Evolutionary conservation across 106 monocot species (phyloP).

Genomic region (Xerophyta viscosa): DNA sequence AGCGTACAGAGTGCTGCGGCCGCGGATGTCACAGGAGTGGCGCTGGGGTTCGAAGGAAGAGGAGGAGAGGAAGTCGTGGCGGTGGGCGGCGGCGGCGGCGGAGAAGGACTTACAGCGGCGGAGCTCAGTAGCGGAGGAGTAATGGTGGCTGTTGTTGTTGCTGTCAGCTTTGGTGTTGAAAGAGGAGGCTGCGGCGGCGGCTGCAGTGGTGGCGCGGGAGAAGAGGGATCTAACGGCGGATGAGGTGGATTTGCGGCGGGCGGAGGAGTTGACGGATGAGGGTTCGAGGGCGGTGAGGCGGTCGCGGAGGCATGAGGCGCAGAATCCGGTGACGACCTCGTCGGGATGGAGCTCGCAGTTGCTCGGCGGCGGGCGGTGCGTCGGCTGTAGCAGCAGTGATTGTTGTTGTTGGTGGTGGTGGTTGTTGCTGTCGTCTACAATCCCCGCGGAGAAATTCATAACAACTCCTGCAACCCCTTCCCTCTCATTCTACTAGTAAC

Average conservation of each 20-base stretch:
- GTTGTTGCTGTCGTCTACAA: too few species aligned
- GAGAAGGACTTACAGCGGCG: constrained; percentile 80
- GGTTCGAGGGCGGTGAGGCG: constrained; percentile 45
- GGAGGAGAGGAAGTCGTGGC: constrained; percentile 10
- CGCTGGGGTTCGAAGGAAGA: constrained; percentile 40
- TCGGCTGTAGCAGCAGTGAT: background rate
- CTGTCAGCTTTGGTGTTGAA: too few species aligned
- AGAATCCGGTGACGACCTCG: constrained; percentile 63
- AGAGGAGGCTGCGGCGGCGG: background rate
- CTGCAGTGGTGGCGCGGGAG: constrained; percentile 10
- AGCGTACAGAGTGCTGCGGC: constrained; percentile 30
- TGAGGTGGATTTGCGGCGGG: constrained; percentile 48
- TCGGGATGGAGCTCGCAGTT: constrained; percentile 51
- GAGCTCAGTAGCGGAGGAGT: constrained; percentile 29
- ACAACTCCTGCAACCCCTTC: too few species aligned
- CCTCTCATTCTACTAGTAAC: too few species aligned
- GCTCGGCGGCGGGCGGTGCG: background rate
- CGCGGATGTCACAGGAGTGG: constrained; percentile 46
- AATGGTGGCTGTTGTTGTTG: too few species aligned
- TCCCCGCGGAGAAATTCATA: too few species aligned
- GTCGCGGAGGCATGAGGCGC: constrained; percentile 77
- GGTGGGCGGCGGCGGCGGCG: constrained; percentile 17
- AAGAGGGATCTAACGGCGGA: constrained; percentile 45
- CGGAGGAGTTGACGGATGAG: constrained; percentile 9
- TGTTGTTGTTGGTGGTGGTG: constrained; percentile 1